These are phyloP conservation scores for Apiotrichum laibachii DNA, from an alignment of 1,284 basidiomycete species.

Conservation along the genomic window DNA sequence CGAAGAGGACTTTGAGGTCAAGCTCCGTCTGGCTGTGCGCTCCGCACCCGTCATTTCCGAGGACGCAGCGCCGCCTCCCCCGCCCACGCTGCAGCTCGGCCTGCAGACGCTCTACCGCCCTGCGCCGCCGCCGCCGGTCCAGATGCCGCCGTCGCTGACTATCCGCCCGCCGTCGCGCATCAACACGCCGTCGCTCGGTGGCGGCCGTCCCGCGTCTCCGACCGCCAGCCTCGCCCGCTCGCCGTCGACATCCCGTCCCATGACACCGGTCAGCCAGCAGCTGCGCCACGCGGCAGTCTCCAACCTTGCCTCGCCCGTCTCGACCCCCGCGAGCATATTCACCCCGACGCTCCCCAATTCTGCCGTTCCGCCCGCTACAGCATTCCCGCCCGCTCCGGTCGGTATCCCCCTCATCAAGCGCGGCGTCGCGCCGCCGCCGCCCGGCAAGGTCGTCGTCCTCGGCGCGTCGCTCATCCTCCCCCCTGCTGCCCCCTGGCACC, in stretches of 20 bases:
- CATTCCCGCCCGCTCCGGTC: constrained; percentile 25
- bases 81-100: constrained; percentile 24
- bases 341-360: neutral
- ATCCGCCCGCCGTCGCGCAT: constrained; percentile 27
- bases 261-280: constrained; percentile 39
- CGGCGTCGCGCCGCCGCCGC: constrained; percentile 7
- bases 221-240: constrained; percentile 5
- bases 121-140: constrained; percentile 11
- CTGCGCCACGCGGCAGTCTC: constrained; percentile 36
- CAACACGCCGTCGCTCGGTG: constrained; percentile 17
- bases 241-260: constrained; percentile 31
- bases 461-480: constrained; percentile 28
- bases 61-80: constrained; percentile 7
- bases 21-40: constrained; percentile 29
- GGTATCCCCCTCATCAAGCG: constrained; percentile 10
- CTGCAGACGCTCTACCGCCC: constrained; percentile 31
- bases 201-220: constrained; percentile 21
- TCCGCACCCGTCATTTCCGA: constrained; percentile 10
- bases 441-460: constrained; percentile 22
- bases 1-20: constrained; percentile 28
- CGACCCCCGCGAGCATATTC: constrained; percentile 3
- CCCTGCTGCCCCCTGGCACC: constrained; percentile 12
- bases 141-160: constrained; percentile 9
- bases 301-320: constrained; percentile 18
- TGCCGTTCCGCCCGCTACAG: constrained; percentile 3